Base-by-base conservation (phyloP, 2,329 filamentous ascomycete species). In the Apiospora malaysiana region DNA sequence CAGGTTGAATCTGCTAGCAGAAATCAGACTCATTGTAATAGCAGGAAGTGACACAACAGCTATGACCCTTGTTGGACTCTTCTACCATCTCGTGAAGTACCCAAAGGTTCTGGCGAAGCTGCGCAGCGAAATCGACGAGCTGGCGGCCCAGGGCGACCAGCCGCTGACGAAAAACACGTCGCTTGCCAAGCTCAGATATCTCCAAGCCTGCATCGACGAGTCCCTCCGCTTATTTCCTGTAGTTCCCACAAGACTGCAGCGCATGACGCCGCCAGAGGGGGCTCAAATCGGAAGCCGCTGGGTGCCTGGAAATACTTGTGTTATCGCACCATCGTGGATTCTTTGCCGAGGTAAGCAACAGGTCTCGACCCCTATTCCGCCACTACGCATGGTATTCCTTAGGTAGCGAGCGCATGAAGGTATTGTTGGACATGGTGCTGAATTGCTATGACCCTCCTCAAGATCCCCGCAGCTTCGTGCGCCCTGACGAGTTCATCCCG, bases 401-500 rank as follows among this genome's bases (percentile, higher is more conserved):
- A 23, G 21, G 7, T 32, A 32, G 32, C 6, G 32, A 46, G 43
- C 21, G 4, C 14, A 21, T 46, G 18, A 18, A 18, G 1, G 9
- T 6, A 21, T 59, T 59, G 16, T 1, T 59, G 51, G 27, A 16
- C 27, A 10, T 59, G 16, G 3, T 9, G 32, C 32, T 63, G 32
- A 63, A n/a, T 3, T 10, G 2, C 10, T 12, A n/a, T n/a, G 21
- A 78, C 63, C 75, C 21, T 32, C 40, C 12, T 8, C 27, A n/a
- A 70, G 76, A 75, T 23, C 68, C 70, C 49, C 70, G 73, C 23
- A 70, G 71, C 46, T 80, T 77, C 47, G 45, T 37, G 14, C 69
- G 68, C 10, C 73, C 78, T 49, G 71, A 75, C 25, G 75, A 74
- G 2, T 77, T 77, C 67, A 74, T 76, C n/a, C 75, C 75, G n/a